Evolutionary conservation across 2,329 filamentous ascomycete genomes (phyloP), one percentile per base, ranked within the genome.

Genomic region (Sporothrix dimorphospora): DNA sequence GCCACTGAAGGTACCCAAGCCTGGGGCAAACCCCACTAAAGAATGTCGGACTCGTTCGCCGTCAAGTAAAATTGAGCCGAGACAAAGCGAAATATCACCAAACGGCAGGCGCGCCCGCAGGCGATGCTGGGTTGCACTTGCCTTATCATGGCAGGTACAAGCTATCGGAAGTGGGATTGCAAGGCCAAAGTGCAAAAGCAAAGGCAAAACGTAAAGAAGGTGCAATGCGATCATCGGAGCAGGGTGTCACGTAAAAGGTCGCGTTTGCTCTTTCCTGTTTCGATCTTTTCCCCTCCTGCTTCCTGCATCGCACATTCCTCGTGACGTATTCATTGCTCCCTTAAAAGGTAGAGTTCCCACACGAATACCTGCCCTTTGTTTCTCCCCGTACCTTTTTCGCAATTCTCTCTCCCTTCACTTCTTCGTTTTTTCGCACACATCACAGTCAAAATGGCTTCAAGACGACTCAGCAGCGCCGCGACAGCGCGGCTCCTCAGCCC

Each of bases 51-150:
- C 67, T 59, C 38, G 12, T 11, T 69, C n/a, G 30, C 66, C 27
- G 14, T 27, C 11, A 19, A 24, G 9, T 53, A 24, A 21, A 21
- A 6, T 63, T 69, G 71, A 79, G 78, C 78, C 78, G 78, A 72
- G 70, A 75, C 71, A 79, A 79, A 78, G 75, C 78, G 78, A 73
- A 63, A 42, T 65, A 66, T 69, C 72, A 34, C 42, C 69, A 69
- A 21, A 16, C 6, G 7, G 51, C 45, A 68, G n/a, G 24, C n/a
- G 34, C 27, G 65, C 21, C 30, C 21, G 53, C 53, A 57, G 21
- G 16, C 24, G 30, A 12, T 45, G 21, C 27, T n/a, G 19, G 16
- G 34, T 70, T 30, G 42, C 67, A 57, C 42, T 51, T 40, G 6
- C 51, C 66, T 61, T 69, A 67, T 73, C 70, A 27, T 30, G 55